A percentile compares a stretch with the other conserved stretches of the same genome.
Conservation (phyloP, 495 filamentous ascomycete genomes). For the Aspergillus saccharolyticus region DNA sequence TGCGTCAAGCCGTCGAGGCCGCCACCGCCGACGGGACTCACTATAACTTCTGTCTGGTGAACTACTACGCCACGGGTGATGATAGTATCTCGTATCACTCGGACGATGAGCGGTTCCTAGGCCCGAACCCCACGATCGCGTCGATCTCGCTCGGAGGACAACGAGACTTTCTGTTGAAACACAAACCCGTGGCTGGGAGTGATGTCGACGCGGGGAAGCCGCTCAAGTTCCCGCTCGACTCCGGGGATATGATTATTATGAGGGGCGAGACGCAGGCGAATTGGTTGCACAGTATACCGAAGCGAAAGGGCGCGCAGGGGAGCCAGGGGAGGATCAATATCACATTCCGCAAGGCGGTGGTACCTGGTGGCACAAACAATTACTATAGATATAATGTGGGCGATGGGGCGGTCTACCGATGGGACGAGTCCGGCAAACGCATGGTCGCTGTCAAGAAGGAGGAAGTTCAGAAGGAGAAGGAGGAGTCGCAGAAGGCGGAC, state of each 20-base stretch:
- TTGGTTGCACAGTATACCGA: slow-evolving; percentile 74
- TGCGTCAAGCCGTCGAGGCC: slow-evolving; percentile 52
- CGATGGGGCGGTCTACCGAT: slow-evolving; percentile 54
- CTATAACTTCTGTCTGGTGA: slow-evolving; percentile 73
- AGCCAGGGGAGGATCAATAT: slow-evolving; percentile 67
- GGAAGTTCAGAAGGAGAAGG: neutral
- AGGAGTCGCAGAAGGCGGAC: neutral
- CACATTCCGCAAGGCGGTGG: slow-evolving; percentile 62
- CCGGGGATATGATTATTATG: slow-evolving; percentile 73
- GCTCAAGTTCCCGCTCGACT: slow-evolving; percentile 55
- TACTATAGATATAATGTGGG: slow-evolving; percentile 75
- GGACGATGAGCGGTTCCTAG: slow-evolving; percentile 72
- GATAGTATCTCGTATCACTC: slow-evolving; percentile 73
- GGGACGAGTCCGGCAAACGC: slow-evolving; percentile 49
- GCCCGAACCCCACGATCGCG: slow-evolving; percentile 60
- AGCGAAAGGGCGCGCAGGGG: slow-evolving; percentile 53
- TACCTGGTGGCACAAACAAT: slow-evolving; percentile 64
- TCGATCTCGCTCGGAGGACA: slow-evolving; percentile 62
- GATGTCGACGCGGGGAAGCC: slow-evolving; percentile 19
- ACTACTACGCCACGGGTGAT: slow-evolving; percentile 66
- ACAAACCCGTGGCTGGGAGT: slow-evolving; percentile 45
- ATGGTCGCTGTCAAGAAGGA: slow-evolving; percentile 38
- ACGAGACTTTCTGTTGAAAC: slow-evolving; percentile 67
- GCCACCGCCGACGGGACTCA: slow-evolving; percentile 44
- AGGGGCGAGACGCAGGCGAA: slow-evolving; percentile 59